Percentiles rank a stretch among this genome's conserved stretches.
Conservation (phyloP, 1,284 basidiomycete genomes). For the Cutaneotrichosporon dermatis region DNA sequence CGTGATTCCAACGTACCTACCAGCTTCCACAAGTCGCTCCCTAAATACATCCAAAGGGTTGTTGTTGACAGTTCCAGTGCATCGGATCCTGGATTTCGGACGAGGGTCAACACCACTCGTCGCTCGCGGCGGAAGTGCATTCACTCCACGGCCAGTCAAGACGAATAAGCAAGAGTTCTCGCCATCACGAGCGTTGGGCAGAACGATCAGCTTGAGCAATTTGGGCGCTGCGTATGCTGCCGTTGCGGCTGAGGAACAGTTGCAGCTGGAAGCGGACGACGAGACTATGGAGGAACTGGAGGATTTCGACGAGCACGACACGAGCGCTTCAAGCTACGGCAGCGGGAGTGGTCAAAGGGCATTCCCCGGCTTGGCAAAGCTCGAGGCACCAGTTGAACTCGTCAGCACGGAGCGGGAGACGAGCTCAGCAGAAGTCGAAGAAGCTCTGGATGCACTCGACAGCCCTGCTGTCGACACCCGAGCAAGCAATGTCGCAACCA, state of each 20-base stretch:
- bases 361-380: background rate
- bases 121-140: conserved; percentile 5
- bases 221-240: conserved; percentile 5
- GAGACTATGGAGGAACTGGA: conserved; percentile 6
- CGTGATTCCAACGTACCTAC: no score
- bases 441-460: no score
- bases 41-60: no score
- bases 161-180: background rate
- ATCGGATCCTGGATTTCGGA: conserved; percentile 12
- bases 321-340: no score
- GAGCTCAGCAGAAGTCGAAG: background rate
- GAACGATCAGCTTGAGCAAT: conserved; percentile 13
- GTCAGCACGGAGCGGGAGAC: no score
- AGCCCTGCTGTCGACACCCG: no score
- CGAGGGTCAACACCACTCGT: conserved; percentile 4
- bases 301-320: conserved; percentile 1
- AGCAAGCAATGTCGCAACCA: no score
- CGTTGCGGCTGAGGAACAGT: background rate
- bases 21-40: no score
- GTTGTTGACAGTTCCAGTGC: background rate
- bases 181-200: background rate
- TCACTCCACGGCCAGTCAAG: conserved; percentile 6
- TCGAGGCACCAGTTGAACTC: background rate
- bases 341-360: no score
- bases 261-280: background rate